Percentiles rank a stretch among this genome's conserved stretches.
Evolutionary conservation across 1,284 basidiomycete genomes (phyloP).

Genomic region (Moesziomyces parantarcticus): DNA sequence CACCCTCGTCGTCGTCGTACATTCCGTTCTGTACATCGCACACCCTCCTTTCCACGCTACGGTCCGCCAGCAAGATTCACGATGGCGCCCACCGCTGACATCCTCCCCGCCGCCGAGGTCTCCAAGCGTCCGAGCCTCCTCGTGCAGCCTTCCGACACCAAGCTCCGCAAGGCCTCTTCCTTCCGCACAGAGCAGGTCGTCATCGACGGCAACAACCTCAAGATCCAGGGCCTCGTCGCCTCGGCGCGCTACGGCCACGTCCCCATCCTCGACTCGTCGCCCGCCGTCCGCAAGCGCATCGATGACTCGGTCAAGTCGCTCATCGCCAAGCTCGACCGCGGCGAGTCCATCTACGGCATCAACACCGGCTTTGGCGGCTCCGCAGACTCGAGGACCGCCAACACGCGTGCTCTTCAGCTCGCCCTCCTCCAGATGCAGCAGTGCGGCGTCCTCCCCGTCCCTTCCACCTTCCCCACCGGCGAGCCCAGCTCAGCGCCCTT

Average conservation of each 20-base stretch:
- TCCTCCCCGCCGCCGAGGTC: constrained; percentile 21
- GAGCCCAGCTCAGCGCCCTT: constrained; percentile 48
- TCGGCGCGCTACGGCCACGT: constrained; percentile 51
- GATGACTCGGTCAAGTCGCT: constrained; percentile 54
- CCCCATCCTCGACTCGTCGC: constrained; percentile 49
- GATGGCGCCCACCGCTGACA: constrained; percentile 43
- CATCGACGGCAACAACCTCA: constrained; percentile 53
- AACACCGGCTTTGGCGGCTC: constrained; percentile 63
- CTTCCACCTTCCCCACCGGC: constrained; percentile 45
- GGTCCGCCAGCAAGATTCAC: background rate
- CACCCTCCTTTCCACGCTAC: no score
- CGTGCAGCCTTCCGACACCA: constrained; percentile 41
- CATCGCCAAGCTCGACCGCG: constrained; percentile 51
- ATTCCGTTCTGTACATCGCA: no score
- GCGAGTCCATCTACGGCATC: constrained; percentile 59
- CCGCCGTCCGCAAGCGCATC: constrained; percentile 48
- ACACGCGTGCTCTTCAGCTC: constrained; percentile 57
- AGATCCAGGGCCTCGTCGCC: constrained; percentile 54
- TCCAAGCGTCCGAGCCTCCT: constrained; percentile 17
- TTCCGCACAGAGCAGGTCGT: constrained; percentile 47
- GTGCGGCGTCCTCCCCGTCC: constrained; percentile 57
- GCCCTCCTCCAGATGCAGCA: constrained; percentile 63
- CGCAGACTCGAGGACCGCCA: constrained; percentile 58
- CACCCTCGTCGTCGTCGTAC: no score
- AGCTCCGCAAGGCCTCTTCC: constrained; percentile 44